Evolutionary conservation across 192 early-diverging fungal genomes (phyloP), one percentile per base, ranked within the genome.

Genomic region (Backusella morwellensis): DNA sequence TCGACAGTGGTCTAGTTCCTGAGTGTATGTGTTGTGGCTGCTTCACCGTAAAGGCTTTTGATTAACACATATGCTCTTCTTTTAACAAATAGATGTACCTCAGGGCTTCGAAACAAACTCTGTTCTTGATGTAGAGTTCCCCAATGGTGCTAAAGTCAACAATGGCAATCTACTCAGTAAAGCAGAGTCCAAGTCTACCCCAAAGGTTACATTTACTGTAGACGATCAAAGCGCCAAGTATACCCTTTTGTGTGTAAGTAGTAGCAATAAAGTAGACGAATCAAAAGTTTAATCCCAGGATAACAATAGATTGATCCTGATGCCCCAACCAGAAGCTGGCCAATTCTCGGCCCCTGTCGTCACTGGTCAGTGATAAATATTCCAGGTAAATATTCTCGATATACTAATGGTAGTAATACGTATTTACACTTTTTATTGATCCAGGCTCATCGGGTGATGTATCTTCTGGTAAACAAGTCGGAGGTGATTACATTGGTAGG

Each of bases 291-390:
- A 26, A 63, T 12, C 8, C 6, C 17, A 50, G 19, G 19, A 50
- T n/a, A 50, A 50, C 19, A 74, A 80, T 72, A 87, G 87, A 78
- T 79, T 21, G 89, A 90, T 71, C 87, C 87, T 14, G 89, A 90
- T 78, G 89, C 88, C 35, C 89, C 89, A 3, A 82, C 82, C 56
- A 80, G 82, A 36, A 56, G n/a, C 0, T 56, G 86, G 42, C 85
- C 85, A 35, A 77, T 73, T 21, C 74, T 72, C 21, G 78, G 86
- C 9, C 80, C 88, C 41, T 86, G 78, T 71, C 86, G 89, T 66
- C 89, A 90, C 72, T 88, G 87, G 89, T 63, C 86, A 8, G 78
- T 88, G 11, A 73, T 78, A 23, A 87, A 90, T 74, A 84, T 90
- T 66, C 76, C 86, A 29, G 83, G 86, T 74, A 54, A 35, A 35